Base-by-base conservation (phyloP, 169 alveolate genomes). In the Cryptosporidium ryanae region DNA sequence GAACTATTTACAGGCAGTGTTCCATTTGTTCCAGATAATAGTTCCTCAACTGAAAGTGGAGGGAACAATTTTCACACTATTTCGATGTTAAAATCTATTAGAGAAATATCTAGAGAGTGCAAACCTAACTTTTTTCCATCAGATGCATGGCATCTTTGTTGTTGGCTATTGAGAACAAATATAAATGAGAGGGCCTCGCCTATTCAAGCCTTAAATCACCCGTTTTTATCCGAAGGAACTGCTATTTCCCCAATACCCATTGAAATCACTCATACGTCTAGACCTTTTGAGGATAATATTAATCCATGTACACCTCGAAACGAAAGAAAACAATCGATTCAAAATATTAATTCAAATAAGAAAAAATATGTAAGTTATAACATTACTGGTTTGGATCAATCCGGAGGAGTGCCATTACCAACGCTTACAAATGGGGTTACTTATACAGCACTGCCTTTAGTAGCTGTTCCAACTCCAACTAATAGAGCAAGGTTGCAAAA, bases 61-160 rank as follows among this genome's bases (percentile, higher is more conserved):
- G 83, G 66, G 55, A 68, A n/a, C 23, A 76, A 49, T 44, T 76
- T 63, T 1, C 68, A 59, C 49, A 32, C 50, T 0, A 38, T 61
- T 27, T 59, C 71, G 18, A 76, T 76, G 87, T 59, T 76, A 34
- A 59, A 59, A 6, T 76, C 87, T 34, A 76, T 76, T 17, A 57
- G 87, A 43, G 87, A 76, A 43, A 59, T 76, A n/a, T 61, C 68
- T 23, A 59, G 63, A 43, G 71, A 59, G 8, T 38, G 76, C 34
- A 76, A 44, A 50, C 87, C 87, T 6, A 76, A 31, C 27, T 13
- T n/a, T 7, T 55, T 76, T 29, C 71, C 87, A 0, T 12, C 68
- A 38, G 87, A 76, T 76, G 87, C 87, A 21, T 76, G 87, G 87
- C 61, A 76, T 34, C 87, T 76, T 25, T 76, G 87, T 25, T 76